These are phyloP conservation scores for Oryza longistaminata DNA, from an alignment of 176 grass and related monocot genomes.

Conservation along the genomic window DNA sequence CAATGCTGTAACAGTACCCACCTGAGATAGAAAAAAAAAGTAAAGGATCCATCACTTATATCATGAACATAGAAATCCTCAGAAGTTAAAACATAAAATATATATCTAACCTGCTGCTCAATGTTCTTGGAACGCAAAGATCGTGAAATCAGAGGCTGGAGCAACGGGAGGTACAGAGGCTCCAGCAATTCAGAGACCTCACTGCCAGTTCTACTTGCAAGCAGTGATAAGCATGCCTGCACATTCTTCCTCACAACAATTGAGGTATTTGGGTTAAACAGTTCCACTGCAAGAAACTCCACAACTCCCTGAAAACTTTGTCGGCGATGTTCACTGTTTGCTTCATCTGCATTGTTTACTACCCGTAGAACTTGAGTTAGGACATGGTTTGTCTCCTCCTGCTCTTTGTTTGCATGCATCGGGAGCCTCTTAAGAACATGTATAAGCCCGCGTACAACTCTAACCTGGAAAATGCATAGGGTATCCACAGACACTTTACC, in stretches of 20 bases:
- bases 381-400: slow-evolving; percentile 98
- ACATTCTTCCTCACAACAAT: slow-evolving; percentile 94
- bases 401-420: slow-evolving; percentile 95
- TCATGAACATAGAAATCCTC: slow-evolving; percentile 15
- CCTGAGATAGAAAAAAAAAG: slow-evolving; percentile 48
- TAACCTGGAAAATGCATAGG: slow-evolving; percentile 92
- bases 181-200: slow-evolving; percentile 99
- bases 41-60: slow-evolving; percentile 14
- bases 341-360: slow-evolving; percentile 98
- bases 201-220: slow-evolving; percentile 96
- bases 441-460: slow-evolving; percentile 83
- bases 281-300: slow-evolving; percentile 82
- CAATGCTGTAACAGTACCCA: slow-evolving; percentile 93
- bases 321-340: slow-evolving; percentile 83
- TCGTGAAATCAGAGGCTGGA: slow-evolving; percentile 87
- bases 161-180: slow-evolving; percentile 77
- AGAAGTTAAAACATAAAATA: neutral
- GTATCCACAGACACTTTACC: slow-evolving; percentile 97
- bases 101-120: slow-evolving; percentile 77
- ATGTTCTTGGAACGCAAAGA: slow-evolving; percentile 84
- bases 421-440: slow-evolving; percentile 96
- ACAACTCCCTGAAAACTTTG: slow-evolving; percentile 99
- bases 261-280: slow-evolving; percentile 96
- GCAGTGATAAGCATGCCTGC: slow-evolving; percentile 83
- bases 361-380: slow-evolving; percentile 88